Conservation (phyloP, 768 basidiomycete species). For the Fistulinella prunicolor region DNA sequence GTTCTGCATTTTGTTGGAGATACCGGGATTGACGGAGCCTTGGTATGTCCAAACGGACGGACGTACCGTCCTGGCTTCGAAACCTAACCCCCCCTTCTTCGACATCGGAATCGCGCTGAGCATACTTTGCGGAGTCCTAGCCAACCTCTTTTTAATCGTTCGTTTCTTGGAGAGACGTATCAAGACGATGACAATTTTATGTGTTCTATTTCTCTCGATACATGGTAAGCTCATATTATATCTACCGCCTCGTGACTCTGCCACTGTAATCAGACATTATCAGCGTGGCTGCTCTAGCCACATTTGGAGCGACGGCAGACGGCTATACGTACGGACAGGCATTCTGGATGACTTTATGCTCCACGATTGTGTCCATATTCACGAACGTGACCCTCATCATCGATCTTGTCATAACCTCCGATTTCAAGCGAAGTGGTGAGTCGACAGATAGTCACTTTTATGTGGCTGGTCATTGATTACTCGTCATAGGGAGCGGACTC, state of each 20-base stretch:
- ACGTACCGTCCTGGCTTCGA: conserved; percentile 41
- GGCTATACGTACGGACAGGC: conserved; percentile 69
- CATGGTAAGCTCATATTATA: conserved; percentile 53
- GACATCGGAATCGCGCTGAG: conserved; percentile 62
- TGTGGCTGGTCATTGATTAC: not conserved
- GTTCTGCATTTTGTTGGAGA: conserved; percentile 78
- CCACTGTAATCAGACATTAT: conserved; percentile 51
- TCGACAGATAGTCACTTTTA: not conserved
- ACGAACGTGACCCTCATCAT: conserved; percentile 66
- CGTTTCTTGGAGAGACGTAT: conserved; percentile 73
- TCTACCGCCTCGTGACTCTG: not conserved
- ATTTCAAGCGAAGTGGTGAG: conserved; percentile 65
- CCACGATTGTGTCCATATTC: conserved; percentile 60
- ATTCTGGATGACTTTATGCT: conserved; percentile 78
- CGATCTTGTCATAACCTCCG: conserved; percentile 56
- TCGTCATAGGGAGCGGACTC: conserved; percentile 62
- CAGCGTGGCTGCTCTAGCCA: conserved; percentile 55
- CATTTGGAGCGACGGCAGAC: conserved; percentile 62
- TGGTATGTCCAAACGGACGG: conserved; percentile 64
- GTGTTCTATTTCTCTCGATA: conserved; percentile 60
- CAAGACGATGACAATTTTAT: conserved; percentile 57
- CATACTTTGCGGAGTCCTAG: conserved; percentile 62
- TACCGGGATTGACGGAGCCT: conserved; percentile 72
- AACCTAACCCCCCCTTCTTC: conserved; percentile 55
- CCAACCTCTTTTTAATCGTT: conserved; percentile 63